Evolutionary conservation across 1,284 basidiomycete species (phyloP).

Genomic region (Rhodotorula sp.): DNA sequence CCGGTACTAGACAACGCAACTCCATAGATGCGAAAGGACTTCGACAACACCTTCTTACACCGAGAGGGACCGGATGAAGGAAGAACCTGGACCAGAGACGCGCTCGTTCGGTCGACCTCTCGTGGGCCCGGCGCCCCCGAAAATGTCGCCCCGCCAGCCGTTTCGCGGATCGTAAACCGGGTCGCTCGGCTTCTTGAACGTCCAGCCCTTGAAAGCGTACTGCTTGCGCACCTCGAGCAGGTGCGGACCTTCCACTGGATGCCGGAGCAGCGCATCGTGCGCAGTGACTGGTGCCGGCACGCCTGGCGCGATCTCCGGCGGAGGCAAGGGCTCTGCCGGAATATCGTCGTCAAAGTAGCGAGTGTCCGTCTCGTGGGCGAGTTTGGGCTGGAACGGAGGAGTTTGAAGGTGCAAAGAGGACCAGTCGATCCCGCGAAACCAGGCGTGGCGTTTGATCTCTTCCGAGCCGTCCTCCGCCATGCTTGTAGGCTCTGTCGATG

Average conservation of each 20-base stretch:
- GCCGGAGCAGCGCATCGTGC: conserved; percentile 79
- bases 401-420: conserved; percentile 70
- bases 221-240: conserved; percentile 82
- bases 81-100: conserved; percentile 8
- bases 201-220: conserved; percentile 44
- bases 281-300: conserved; percentile 63
- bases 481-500: background rate
- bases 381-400: conserved; percentile 84
- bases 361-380: conserved; percentile 68
- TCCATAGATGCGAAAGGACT: no score
- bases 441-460: conserved; percentile 83
- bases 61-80: conserved; percentile 27
- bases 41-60: background rate
- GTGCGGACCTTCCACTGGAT: conserved; percentile 78
- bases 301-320: conserved; percentile 73
- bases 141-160: conserved; percentile 8
- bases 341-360: conserved; percentile 77
- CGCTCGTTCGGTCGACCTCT: conserved; percentile 6
- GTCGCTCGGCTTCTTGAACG: conserved; percentile 35
- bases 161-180: conserved; percentile 29
- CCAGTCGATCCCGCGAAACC: conserved; percentile 85
- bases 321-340: conserved; percentile 64
- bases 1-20: background rate
- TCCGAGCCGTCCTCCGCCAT: conserved; percentile 69
- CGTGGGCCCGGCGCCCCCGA: conserved; percentile 8